Base-by-base conservation (phyloP, 192 early-diverging fungal genomes). In the Diversispora epigaea region DNA sequence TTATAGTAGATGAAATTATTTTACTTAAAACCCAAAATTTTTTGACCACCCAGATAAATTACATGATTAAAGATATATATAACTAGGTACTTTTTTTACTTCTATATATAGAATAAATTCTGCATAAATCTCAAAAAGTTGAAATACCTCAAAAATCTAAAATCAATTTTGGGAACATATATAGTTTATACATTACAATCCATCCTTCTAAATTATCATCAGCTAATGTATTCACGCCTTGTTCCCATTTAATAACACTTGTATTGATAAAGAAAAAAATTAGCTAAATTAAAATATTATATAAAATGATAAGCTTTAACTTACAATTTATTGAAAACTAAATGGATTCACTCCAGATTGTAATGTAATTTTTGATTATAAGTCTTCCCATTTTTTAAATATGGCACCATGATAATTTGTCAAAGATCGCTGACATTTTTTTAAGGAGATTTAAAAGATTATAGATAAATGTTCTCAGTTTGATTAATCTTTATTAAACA, bases 301-400 rank as follows among this genome's bases (percentile, higher is more conserved):
- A 44, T 63, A 43, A 41, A 63, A 63, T 4, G 40, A 63, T 25
- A n/a, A n/a, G n/a, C n/a, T n/a, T 12, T 65, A 66, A 66, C 64
- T 46, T 46, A 66, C 64, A 66, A 66, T 66, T 66, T 66, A 66
- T 66, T 66, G 25, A 64, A 64, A 4, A 64, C 41, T 44, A 44
- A 44, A 44, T 11, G n/a, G 21, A 66, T 66, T 44, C 43, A 45
- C 21, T 66, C 43, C 17, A 47, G 4, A 46, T 66, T 44, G 9
- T 66, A 66, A 8, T 66, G 64, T 22, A 66, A 22, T 22, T 66
- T 22, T 66, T 17, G 43, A 46, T 66, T 65, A 65, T 65, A 65
- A 4, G 15, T 65, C 63, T 65, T n/a, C 43, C 63, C 64, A 66
- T 66, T 8, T 66, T 66, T 66, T 19, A 66, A 66, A 66, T 66